Evolutionary conservation across 345 rosid species (phyloP), one percentile per base, ranked within the genome.

Genomic region (Citrus medica): DNA sequence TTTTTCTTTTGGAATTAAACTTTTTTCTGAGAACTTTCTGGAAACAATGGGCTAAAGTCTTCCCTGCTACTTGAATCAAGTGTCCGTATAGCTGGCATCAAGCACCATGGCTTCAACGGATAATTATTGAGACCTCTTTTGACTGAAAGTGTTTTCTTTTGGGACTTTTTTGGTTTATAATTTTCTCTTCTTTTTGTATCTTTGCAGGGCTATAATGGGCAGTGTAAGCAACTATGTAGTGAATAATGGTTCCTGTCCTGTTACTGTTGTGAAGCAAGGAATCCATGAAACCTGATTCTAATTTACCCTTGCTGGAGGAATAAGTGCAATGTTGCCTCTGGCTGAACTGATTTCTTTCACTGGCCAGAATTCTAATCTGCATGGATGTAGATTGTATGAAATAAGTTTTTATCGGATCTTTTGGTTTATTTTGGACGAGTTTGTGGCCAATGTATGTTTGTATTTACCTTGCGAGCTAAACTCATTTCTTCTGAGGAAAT

Each of bases 171-270:
- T 67, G 24, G 42, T n/a, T 46, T 30, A 73, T n/a, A 13, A 8
- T 3, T 17, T 10, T 67, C 8, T 33, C 14, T 28, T 25, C 6
- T 59, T 5, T 32, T 16, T 66, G 28, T 59, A 21, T 48, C 7
- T n/a, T 64, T 76, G 65, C 88, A 92, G 93, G 86, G 93, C 83
- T 74, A 90, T 93, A 63, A 35, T 92, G 88, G 98, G 98, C 69
- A 90, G 98, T 76, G 96, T 93, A 7, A 93, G 98, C 90, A 93
- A 88, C 87, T 85, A 86, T 79, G 94, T 92, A 66, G 92, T 90
- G 82, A 90, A 89, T 80, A 89, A 81, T 42, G 93, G 89, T 9
- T n/a, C 80, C 7, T 93, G 98, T 82, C 97, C 98, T 32, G 87
- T 93, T 27, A 92, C 94, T 0, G 94, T 92, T 22, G 98, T 93